Base-by-base conservation (phyloP, 108 stramenopile genomes). In the Poteriospumella lacustris region DNA sequence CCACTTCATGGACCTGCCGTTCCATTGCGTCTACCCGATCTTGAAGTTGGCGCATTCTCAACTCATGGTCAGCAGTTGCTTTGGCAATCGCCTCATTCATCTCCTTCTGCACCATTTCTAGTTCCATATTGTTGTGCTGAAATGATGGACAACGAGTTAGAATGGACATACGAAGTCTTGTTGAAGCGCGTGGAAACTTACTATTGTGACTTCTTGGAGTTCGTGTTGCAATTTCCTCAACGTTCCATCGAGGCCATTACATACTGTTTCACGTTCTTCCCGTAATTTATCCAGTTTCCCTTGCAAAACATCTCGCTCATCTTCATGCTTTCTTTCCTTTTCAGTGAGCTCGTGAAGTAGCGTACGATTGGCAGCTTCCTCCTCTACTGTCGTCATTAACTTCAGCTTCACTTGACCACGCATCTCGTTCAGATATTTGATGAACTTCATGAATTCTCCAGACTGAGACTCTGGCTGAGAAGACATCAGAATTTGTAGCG, bases 341-440 rank as follows among this genome's bases (percentile, higher is more conserved):
- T 67, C 64, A 67, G 39, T 41, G 64, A 67, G 64, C 19, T 67
- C 64, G 40, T 67, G 64, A 12, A 67, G 64, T 9, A 40, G 64
- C 9, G 12, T 67, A 15, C 64, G 64, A 19, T 67, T 67, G 39
- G 64, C 31, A 9, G 64, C 64, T 33, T 67, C 64, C 12, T 67
- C 64, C 64, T 67, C 64, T 19, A 67, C 64, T 12, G 64, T 67
- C 12, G 64, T 67, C 12, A 9, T 67, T 9, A 67, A 19, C 64
- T 67, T 67, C 15, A 19, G 12, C 64, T 31, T 38, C 12, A 67
- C 64, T 19, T 67, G 64, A 12, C 39, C 40, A 19, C 40, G 36
- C 19, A 67, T 9, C 64, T 67, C 64, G 19, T 67, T 67, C 15
- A 67, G 40, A 67, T 67, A 67, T 19, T 41, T 9, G 15, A 67